A percentile compares a stretch with the other conserved stretches of the same genome.
Evolutionary conservation across 352 stramenopile genomes (phyloP).

Genomic region (Pythium apleroticum): DNA sequence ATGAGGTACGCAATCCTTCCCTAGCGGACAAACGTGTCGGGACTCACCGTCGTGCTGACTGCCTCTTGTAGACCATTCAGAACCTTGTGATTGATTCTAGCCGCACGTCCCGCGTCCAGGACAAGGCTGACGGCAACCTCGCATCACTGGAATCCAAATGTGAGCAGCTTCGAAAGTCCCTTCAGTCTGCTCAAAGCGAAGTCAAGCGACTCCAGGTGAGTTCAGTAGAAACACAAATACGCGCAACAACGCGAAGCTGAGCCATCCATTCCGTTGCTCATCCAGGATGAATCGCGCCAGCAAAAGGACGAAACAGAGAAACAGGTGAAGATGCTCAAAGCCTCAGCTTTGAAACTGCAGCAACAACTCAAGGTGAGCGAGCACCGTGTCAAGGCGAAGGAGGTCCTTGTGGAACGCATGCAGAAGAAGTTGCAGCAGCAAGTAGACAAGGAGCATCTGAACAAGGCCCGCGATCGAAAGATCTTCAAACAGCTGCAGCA

Average conservation of each 20-base stretch:
- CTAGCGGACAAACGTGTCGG: not conserved
- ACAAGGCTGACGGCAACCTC: conserved; percentile 43
- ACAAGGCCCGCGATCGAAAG: conserved; percentile 52
- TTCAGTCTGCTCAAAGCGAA: conserved; percentile 54
- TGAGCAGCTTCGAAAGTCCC: conserved; percentile 37
- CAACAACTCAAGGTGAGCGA: conserved; percentile 88
- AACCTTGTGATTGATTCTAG: conserved; percentile 73
- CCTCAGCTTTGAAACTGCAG: conserved; percentile 60
- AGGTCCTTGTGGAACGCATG: conserved; percentile 75
- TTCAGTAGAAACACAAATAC: not conserved
- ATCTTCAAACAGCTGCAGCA: conserved; percentile 70
- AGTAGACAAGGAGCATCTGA: conserved; percentile 68
- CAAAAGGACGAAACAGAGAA: conserved; percentile 47
- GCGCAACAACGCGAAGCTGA: too few relatives aligned
- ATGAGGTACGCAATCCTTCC: conserved; percentile 41
- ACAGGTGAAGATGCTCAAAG: conserved; percentile 61
- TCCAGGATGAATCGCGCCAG: conserved; percentile 47
- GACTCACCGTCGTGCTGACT: not conserved
- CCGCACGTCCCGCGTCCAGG: conserved; percentile 51
- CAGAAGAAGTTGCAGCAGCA: conserved; percentile 82
- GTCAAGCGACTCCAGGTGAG: conserved; percentile 57
- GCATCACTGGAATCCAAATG: conserved; percentile 51
- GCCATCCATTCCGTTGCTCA: not conserved
- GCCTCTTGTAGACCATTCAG: conserved; percentile 58
- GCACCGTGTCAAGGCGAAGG: conserved; percentile 86